Conservation (phyloP, 225 moss, liverwort and hornwort species). For the Takakia lepidozioides region DNA sequence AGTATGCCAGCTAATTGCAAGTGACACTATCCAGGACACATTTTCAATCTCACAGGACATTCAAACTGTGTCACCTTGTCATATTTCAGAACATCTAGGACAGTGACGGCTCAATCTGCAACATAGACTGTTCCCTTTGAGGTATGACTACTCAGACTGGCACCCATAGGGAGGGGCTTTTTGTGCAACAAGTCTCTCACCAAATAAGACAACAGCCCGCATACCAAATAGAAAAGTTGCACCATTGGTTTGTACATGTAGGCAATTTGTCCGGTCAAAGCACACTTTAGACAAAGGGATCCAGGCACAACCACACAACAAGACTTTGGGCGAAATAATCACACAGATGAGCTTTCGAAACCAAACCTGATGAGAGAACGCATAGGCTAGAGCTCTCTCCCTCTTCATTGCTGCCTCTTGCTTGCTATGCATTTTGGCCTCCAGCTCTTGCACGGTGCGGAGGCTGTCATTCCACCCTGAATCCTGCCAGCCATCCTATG, state of each 20-base stretch:
- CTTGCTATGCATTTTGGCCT: slow-evolving; percentile 70
- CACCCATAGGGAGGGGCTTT: background rate
- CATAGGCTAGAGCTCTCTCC: slow-evolving; percentile 91
- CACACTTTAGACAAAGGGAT: background rate
- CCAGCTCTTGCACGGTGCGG: slow-evolving; percentile 79
- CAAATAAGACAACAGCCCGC: slow-evolving; percentile 7
- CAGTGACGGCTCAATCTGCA: too few relatives aligned
- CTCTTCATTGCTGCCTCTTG: slow-evolving; percentile 91
- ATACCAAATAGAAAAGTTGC: background rate
- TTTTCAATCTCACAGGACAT: background rate
- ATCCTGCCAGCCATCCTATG: slow-evolving; percentile 19
- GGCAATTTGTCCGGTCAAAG: background rate
- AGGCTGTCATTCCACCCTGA: slow-evolving; percentile 94
- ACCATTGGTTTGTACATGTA: background rate
- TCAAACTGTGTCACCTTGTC: background rate
- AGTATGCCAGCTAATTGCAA: too few relatives aligned
- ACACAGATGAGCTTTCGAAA: too few relatives aligned
- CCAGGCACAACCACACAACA: too few relatives aligned
- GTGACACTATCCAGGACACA: too few relatives aligned
- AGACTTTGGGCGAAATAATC: too few relatives aligned
- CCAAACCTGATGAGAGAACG: slow-evolving; percentile 94
- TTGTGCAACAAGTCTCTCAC: background rate
- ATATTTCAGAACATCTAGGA: too few relatives aligned
- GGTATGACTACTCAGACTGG: too few relatives aligned
- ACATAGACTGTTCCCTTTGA: too few relatives aligned